Base-by-base conservation (phyloP, 805 yeast species). In the Sugiyamaella boreocaroliniensis region DNA sequence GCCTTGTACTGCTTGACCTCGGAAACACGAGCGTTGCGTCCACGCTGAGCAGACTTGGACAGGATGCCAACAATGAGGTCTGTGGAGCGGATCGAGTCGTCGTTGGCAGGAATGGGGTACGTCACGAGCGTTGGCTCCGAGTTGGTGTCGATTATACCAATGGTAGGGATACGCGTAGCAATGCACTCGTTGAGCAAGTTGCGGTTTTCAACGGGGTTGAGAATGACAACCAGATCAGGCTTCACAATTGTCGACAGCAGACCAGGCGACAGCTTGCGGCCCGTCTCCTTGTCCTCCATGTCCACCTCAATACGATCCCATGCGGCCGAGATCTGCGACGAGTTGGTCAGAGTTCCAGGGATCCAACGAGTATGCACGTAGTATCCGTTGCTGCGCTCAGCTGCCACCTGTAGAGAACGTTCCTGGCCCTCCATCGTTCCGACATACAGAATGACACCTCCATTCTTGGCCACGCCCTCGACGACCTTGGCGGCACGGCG, bases 91-190 rank as follows among this genome's bases (percentile, higher is more conserved):
- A 81, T 72, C 7, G 95, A 85, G 67, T 90, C 97, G 68, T 93
- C 98, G 67, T 93, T 93, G 57, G 95, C 95, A 15, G 98, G 98
- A 59, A 93, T 86, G 49, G 98, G 95, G 65, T 93, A 93, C 1
- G 97, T 89, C 50, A 92, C 86, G 60, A 85, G 72, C 14, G 86
- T 79, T 8, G 97, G 95, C 66, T 93, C 97, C 67, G 86, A 82
- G 69, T 93, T 92, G 19, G 98, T 90, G 71, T 93, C 99, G 57
- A 93, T 82, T 53, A 93, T 78, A 29, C 97, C 98, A 61, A 93
- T 82, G 0, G 97, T 89, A 54, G 99, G 99, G 32, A 93, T 80
- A 67, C 95, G 79, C 55, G 83, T 76, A 64, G 81, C 81, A 60
- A 81, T 78, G 57, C 97, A 93, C 71, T 93, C 99, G 48, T 76